Percentiles rank a stretch among this genome's conserved stretches.
These are phyloP conservation scores for Pichia sp. DNA, from an alignment of 1,139 yeast species.

Conservation along the genomic window DNA sequence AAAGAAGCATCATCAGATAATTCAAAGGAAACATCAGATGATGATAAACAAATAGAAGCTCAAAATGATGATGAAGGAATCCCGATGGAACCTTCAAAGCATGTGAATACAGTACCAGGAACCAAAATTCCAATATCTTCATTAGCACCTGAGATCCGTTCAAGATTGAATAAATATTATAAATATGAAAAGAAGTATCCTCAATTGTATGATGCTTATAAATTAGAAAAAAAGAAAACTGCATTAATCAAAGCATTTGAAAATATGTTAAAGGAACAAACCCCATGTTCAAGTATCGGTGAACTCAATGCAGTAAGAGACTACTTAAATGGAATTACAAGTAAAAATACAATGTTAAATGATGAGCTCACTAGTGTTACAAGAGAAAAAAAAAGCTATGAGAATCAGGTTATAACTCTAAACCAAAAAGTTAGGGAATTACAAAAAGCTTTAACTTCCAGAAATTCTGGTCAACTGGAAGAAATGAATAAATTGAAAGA, in stretches of 20 bases:
- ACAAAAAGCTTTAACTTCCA: constrained; percentile 22
- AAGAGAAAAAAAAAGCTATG: constrained; percentile 18
- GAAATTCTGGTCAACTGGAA: constrained; percentile 12
- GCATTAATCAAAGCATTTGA: constrained; percentile 64
- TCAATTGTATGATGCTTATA: constrained; percentile 71
- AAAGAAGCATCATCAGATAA: background rate
- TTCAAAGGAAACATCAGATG: too few species aligned
- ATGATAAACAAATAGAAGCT: background rate
- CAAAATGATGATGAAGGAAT: background rate
- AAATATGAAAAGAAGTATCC: constrained; percentile 92
- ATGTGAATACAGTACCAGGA: constrained; percentile 19
- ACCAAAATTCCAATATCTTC: constrained; percentile 33
- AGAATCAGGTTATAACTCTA: constrained; percentile 18
- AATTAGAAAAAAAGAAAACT: constrained; percentile 64
- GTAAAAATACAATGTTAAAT: constrained; percentile 53
- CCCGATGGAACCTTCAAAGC: background rate
- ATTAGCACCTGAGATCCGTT: constrained; percentile 33
- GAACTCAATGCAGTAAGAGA: constrained; percentile 68
- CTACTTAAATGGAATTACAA: constrained; percentile 57
- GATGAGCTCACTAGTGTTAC: constrained; percentile 34
- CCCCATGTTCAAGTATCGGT: constrained; percentile 70
- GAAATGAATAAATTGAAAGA: constrained; percentile 13
- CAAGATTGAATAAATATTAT: constrained; percentile 67
- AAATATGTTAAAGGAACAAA: constrained; percentile 63
- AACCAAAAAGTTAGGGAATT: constrained; percentile 17